Evolutionary conservation across 1,284 basidiomycete species (phyloP), one percentile per base, ranked within the genome.

Genomic region (Trichosporon sp.): DNA sequence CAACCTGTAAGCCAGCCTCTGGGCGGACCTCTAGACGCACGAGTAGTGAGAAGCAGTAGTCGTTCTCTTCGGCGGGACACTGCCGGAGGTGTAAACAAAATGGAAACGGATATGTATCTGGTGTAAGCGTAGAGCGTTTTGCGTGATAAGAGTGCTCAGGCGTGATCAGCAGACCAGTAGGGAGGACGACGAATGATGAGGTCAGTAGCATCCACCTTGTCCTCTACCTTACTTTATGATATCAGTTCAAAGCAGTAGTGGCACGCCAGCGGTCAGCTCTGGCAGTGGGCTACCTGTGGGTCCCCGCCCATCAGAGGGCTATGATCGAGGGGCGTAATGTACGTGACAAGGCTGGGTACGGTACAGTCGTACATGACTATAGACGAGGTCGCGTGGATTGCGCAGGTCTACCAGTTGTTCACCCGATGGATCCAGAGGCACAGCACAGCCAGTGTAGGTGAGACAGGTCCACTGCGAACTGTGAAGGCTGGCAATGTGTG

Each of bases 1-100:
- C 40, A 80, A 76, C 74, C 76, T 79, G 31, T 79, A 73, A 31
- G 12, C 54, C 3, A 26, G 51, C 19, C 12, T 3, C 19, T 21
- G 19, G n/a, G 51, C n/a, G n/a, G 4, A n/a, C 19, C 21, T 56
- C 26, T 21, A 12, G 72, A 69, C 26, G 37, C 31, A 4, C n/a
- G 2, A 26, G 19, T n/a, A 4, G 19, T 54, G 19, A 21, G 51
- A 54, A 54, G 51, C 19, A 51, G 48, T n/a, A 51, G 48, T n/a
- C 48, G n/a, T 4, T 54, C 51, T 19, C 51, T 54, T 7, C 16
- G 51, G 48, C 16, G 48, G n/a, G 35, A 37, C n/a, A 7, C 7
- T 16, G 48, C 48, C 51, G 16, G 19, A 54, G 51, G 51, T 54
- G 51, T 54, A 54, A 54, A 54, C 51, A 19, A 54, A 54, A 54